These are phyloP conservation scores for Solanum chaucha DNA, from an alignment of 257 asterid species.

Conservation along the genomic window DNA sequence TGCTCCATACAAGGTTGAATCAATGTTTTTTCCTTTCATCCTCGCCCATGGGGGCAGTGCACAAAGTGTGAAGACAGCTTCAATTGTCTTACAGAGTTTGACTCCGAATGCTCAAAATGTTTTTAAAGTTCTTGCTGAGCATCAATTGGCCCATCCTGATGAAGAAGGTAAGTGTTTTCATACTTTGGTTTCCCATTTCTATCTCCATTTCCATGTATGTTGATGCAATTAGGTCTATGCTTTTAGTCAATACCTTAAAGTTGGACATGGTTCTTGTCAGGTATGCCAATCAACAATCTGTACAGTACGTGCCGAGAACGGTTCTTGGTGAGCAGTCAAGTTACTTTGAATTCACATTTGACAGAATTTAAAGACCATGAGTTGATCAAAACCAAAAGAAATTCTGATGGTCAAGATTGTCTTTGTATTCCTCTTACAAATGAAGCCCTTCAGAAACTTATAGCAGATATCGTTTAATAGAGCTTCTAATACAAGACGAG, in stretches of 20 bases:
- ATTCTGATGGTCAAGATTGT: slow-evolving; percentile 81
- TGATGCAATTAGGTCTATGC: neutral
- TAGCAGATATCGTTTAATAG: slow-evolving; percentile 57
- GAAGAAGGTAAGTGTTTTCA: slow-evolving; percentile 52
- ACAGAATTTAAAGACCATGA: slow-evolving; percentile 96
- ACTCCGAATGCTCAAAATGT: slow-evolving; percentile 90
- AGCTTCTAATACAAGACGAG: neutral
- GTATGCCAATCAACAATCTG: slow-evolving; percentile 66
- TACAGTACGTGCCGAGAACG: slow-evolving; percentile 76
- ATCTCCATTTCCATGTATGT: neutral
- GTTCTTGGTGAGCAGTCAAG: slow-evolving; percentile 81
- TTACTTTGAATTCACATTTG: slow-evolving; percentile 80
- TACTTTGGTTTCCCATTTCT: neutral
- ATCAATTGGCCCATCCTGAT: slow-evolving; percentile 71
- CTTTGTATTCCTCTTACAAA: slow-evolving; percentile 61
- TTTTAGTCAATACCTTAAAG: neutral
- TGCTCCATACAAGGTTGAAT: slow-evolving; percentile 82
- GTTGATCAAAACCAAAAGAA: slow-evolving; percentile 69
- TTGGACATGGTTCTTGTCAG: slow-evolving; percentile 22
- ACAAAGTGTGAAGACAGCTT: slow-evolving; percentile 81
- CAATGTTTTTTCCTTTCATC: slow-evolving; percentile 63
- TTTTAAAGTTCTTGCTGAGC: slow-evolving; percentile 69
- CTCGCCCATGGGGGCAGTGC: slow-evolving; percentile 70
- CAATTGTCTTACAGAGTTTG: slow-evolving; percentile 85
- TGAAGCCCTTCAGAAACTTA: slow-evolving; percentile 70